Base-by-base conservation (phyloP, 257 asterid species). In the Ehretia macrophylla region DNA sequence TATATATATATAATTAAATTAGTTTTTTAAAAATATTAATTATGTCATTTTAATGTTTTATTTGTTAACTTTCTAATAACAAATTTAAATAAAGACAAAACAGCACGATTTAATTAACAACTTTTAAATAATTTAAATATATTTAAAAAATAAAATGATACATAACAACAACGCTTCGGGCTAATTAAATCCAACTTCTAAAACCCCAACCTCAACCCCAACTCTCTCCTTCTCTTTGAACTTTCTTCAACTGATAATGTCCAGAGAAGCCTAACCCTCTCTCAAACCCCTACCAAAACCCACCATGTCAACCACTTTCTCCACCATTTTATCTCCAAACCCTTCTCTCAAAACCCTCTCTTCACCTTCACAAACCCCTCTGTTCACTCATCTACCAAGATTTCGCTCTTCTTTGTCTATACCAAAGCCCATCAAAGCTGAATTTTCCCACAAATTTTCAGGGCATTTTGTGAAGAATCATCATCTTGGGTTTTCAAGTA, bases 371-470 rank as follows among this genome's bases (percentile, higher is more conserved):
- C 51, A 46, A 19, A 55, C 45, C 0, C 54, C 72, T 19, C 52
- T 51, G 70, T 9, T 58, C 55, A 18, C 51, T 40, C 19, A 32
- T 14, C 17, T 59, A 20, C 17, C 27, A 55, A 66, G 81, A 10
- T 38, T 65, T 62, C 16, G 19, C 52, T 61, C 56, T 18, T 51
- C 69, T 47, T 54, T 69, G 13, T 55, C 71, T 59, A 16, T 46
- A 55, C 54, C 63, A 37, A 75, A 55, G 32, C 67, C 77, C 32
- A 61, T 63, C 45, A 59, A 74, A 55, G 64, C 77, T 48, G 73
- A 57, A 56, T 46, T 19, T 49, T 17, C 73, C 60, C 68, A 59
- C 56, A 66, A 51, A 19, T 58, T 67, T 58, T 63, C 66, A 22
- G 76, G 80, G 13, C 53, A 72, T 57, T 59, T 65, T 17, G 58